Conservation (phyloP, 1,139 yeast species). For the Taphrina communis region DNA sequence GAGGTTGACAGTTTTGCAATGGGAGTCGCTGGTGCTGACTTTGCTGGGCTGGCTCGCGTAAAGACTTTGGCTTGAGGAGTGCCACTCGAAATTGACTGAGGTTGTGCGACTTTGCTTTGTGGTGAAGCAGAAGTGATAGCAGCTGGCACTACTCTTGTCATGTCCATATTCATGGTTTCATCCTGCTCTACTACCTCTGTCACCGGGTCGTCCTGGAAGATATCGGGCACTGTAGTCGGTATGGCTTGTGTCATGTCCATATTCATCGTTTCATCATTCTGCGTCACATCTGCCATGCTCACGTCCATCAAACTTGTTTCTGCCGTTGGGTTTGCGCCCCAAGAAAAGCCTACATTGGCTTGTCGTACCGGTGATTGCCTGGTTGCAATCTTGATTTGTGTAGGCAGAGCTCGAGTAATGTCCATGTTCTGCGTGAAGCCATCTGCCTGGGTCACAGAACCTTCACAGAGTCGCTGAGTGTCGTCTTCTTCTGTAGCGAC, state of each 20-base stretch:
- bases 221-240: background rate
- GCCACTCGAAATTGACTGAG: background rate
- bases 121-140: background rate
- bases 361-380: background rate
- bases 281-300: conserved; percentile 41
- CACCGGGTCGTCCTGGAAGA: background rate
- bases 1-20: background rate
- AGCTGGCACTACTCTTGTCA: conserved; percentile 8
- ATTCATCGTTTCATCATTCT: conserved; percentile 44
- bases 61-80: background rate
- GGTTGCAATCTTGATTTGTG: conserved; percentile 1
- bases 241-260: conserved; percentile 47
- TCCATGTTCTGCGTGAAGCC: conserved; percentile 28
- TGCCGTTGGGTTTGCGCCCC: conserved; percentile 18
- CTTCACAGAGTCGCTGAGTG: conserved; percentile 39
- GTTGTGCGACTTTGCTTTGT: background rate
- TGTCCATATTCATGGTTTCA: conserved; percentile 14
- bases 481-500: conserved; percentile 39
- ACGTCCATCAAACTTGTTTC: conserved; percentile 34
- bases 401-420: conserved; percentile 5
- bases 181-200: background rate
- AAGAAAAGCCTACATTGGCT: conserved; percentile 7
- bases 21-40: background rate
- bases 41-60: background rate
- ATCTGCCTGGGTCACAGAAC: conserved; percentile 38